Base-by-base conservation (phyloP, 2,329 filamentous ascomycete species). In the Ceratocystis alfenasii region DNA sequence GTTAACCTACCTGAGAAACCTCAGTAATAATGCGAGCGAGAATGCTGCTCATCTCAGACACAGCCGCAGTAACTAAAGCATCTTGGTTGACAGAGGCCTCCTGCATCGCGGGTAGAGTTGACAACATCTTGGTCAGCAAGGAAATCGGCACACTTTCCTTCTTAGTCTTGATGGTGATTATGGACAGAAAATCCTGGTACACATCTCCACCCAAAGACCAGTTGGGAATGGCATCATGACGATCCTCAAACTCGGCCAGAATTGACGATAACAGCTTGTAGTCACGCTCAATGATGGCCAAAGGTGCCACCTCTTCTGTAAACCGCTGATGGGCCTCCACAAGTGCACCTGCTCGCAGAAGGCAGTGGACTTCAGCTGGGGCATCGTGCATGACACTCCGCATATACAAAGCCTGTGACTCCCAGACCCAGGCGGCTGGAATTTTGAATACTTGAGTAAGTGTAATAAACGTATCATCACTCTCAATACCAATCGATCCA, bases 251-350 rank as follows among this genome's bases (percentile, higher is more conserved):
- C 67, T 86, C 85, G 20, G 80, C 79, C 46, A 97, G 81, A 48
- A 96, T 79, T 41, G 81, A 78, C 50, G 83, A 82, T 0, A 97
- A 78, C 1, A 81, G 81, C 22, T 82, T 80, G 71, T 90, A 93
- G 73, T 96, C 87, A 55, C 87, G 86, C 72, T 90, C 88, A 68
- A 99, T 88, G 69, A 99, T 83, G 10, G 90, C 85, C 33, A 82
- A 80, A 0, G 94, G 94, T 0, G 89, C 94, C 36, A 97, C 91
- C 69, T 87, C 82, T 69, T 84, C 84, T 68, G 88, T 83, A 65
- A 99, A 87, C 0, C 93, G 89, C 33, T 85, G 83, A 75, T 97
- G 94, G 0, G 94, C 94, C 73, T 94, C 89, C 36, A 84, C 80
- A 75, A 86, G 88, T 53, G 89, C 85, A 48, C 83, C 82, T 1